Evolutionary conservation across 495 filamentous ascomycete genomes (phyloP).

Genomic region (Hypoxylon fragiforme): DNA sequence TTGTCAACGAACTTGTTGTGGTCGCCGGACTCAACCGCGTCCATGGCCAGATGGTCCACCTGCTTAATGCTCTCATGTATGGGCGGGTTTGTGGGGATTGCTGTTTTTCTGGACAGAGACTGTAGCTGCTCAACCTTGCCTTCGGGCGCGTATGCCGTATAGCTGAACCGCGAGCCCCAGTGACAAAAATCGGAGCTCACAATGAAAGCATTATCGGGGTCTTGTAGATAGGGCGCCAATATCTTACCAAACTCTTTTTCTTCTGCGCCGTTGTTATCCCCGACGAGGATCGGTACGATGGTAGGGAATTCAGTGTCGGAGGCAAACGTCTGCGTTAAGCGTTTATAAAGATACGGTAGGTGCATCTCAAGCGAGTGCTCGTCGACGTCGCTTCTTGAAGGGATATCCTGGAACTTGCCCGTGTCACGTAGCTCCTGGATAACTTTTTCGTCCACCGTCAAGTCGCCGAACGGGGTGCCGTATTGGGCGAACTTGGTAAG

Average conservation of each 20-base stretch:
- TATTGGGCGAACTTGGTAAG: slow-evolving; percentile 76
- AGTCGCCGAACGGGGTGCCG: slow-evolving; percentile 80
- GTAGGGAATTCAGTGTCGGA: slow-evolving; percentile 61
- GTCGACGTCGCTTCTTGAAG: slow-evolving; percentile 67
- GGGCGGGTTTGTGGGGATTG: slow-evolving; percentile 52
- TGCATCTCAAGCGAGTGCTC: slow-evolving; percentile 99
- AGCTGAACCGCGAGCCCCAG: slow-evolving; percentile 87
- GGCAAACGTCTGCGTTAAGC: slow-evolving; percentile 62
- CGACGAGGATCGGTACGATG: slow-evolving; percentile 86
- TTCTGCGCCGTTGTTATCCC: slow-evolving; percentile 64
- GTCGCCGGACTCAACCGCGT: slow-evolving; percentile 73
- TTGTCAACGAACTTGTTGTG: slow-evolving; percentile 69
- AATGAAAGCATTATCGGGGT: slow-evolving; percentile 79
- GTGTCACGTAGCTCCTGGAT: slow-evolving; percentile 65
- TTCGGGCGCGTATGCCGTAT: slow-evolving; percentile 75
- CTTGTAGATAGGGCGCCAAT: slow-evolving; percentile 77
- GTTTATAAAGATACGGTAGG: slow-evolving; percentile 89
- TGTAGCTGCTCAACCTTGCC: slow-evolving; percentile 37
- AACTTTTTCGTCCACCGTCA: slow-evolving; percentile 70
- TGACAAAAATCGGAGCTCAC: slow-evolving; percentile 96
- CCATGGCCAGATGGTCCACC: slow-evolving; percentile 81
- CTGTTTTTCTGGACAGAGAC: slow-evolving; percentile 18
- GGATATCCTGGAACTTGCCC: slow-evolving; percentile 75
- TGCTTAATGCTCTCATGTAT: slow-evolving; percentile 85
- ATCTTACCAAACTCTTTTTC: slow-evolving; percentile 72